Base-by-base conservation (phyloP, 202 grass and related monocot genomes). In the Zoysia matrella region DNA sequence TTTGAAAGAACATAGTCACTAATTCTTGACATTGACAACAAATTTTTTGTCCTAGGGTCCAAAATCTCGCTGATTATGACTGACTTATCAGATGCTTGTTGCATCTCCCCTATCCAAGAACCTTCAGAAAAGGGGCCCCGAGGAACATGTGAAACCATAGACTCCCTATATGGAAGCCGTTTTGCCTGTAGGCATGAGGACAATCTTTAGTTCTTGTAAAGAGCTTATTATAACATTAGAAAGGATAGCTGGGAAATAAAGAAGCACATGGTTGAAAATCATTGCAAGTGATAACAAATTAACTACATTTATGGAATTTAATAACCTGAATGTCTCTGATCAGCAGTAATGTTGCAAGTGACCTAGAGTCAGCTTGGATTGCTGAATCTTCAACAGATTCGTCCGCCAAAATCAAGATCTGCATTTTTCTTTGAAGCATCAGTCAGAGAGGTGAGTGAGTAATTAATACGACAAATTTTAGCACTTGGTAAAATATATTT, bases 101-200 rank as follows among this genome's bases (percentile, higher is more conserved):
- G 91, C 91, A 94, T 94, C 71, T 94, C 91, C 13, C 91, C 88
- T 73, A 94, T 94, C 91, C 91, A 94, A 51, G 91, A 88, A 84
- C 88, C 86, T 81, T 94, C 88, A 22, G 85, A 94, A 64, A 93
- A 88, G 75, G 85, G 86, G 73, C 75, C 88, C 71, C 36, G 61
- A 47, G 55, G 12, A 93, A 76, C 64, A 22, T 83, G 71, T 67
- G 86, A 83, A 82, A 80, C 52, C 66, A 86, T 67, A 0, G 73
- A 64, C 67, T 88, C 87, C 67, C 42, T 65, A 15, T 45, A 88
- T 60, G 92, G 92, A 84, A 94, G 92, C 2, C 92, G 76, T 69
- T 94, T 94, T 84, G 88, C 92, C 88, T 94, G 76, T 44, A 74
- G 39, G 40, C 71, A 4, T 13, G 45, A n/a, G 7, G 77, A 44